Percentiles rank a stretch among this genome's conserved stretches.
These are phyloP conservation scores for Ulvella scutata DNA, from an alignment of 139 green algal genomes.

Conservation along the genomic window DNA sequence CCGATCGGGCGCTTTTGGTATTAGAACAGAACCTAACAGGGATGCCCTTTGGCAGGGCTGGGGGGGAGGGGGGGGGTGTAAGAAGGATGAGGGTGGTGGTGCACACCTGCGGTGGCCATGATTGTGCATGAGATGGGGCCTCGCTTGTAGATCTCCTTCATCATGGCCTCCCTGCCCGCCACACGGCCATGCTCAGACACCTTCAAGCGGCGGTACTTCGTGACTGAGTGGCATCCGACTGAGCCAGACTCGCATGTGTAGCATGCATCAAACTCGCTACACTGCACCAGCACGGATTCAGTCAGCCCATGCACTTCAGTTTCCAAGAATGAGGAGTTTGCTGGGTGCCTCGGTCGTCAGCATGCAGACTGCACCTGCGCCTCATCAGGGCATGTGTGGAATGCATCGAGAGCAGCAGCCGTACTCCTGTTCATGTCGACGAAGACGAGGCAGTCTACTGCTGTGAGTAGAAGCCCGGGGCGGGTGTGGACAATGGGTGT, in stretches of 20 bases:
- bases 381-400: background rate
- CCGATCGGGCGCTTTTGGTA: too few relatives aligned
- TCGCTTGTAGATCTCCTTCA: constrained; percentile 62
- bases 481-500: too few relatives aligned
- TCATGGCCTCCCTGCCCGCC: constrained; percentile 41
- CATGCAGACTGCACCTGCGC: background rate
- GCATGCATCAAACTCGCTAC: constrained; percentile 47
- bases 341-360: background rate
- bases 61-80: too few relatives aligned
- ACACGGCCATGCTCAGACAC: constrained; percentile 54
- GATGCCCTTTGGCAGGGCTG: background rate
- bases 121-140: constrained; percentile 80
- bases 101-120: constrained; percentile 49
- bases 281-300: constrained; percentile 10
- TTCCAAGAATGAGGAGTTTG: too few relatives aligned
- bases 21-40: too few relatives aligned
- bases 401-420: background rate
- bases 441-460: too few relatives aligned
- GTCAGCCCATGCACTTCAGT: background rate
- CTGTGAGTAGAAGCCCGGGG: too few relatives aligned
- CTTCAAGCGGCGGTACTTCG: constrained; percentile 42
- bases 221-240: constrained; percentile 26
- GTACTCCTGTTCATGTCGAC: too few relatives aligned
- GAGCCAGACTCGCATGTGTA: constrained; percentile 37
- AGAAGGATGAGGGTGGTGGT: constrained; percentile 35